Base-by-base conservation (phyloP, 306 rosid genomes). In the Vicia villosa region DNA sequence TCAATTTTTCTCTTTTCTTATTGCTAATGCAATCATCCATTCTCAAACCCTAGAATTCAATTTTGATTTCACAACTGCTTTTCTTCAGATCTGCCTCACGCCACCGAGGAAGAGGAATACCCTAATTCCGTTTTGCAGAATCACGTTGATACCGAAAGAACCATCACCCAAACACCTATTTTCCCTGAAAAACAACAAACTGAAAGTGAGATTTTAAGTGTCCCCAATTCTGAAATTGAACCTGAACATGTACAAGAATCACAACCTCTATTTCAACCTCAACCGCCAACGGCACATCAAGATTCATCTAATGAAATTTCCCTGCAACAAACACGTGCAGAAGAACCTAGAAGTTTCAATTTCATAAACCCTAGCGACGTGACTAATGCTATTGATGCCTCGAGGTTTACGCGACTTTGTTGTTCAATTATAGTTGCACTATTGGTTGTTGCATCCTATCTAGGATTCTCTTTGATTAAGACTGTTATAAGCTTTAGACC, bases 391-490 rank as follows among this genome's bases (percentile, higher is more conserved):
- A 77, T 94, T 64, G 68, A 80, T 69, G 83, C 83, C 43, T 79
- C 97, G 3, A 84, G 67, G 82, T 17, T 10, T 41, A 81, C 73
- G 32, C 95, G 91, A 16, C 74, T 83, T 52, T 80, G 57, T 45
- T 78, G 85, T 83, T 90, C 97, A 0, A 26, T 81, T 32, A 66
- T 74, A 2, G 73, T 84, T 50, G 96, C 96, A 6, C 8, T 87
- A 8, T 17, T 88, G 14, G 88, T 90, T 17, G 77, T 88, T 63
- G 62, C 80, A 6, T 78, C 93, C 15, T 66, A 76, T 78, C 8
- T 74, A 30, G 86, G 89, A 2, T 80, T 82, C 70, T 85, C 88
- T 14, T 17, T 89, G 41, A 26, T 86, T 42, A 82, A 70, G 57
- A 69, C 22, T 43, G 61, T 80, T 17, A n/a, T 84, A 56, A 69